A percentile compares a stretch with the other conserved stretches of the same genome.
These are phyloP conservation scores for Zoysia pacifica DNA, from an alignment of 176 grass and related monocot species.

Conservation along the genomic window DNA sequence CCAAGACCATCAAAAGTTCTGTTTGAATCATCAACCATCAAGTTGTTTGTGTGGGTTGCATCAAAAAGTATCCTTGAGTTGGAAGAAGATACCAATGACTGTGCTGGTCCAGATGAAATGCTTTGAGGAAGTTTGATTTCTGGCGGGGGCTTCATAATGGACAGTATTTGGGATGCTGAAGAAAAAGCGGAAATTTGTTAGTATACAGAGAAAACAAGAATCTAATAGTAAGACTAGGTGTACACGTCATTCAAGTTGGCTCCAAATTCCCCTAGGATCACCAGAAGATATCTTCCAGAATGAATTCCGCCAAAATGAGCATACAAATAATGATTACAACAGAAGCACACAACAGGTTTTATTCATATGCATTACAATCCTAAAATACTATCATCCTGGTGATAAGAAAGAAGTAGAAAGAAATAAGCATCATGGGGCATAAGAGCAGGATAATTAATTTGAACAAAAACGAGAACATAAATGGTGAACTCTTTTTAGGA, in stretches of 20 bases:
- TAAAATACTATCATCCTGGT: background rate
- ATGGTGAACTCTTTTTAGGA: background rate
- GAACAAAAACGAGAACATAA: background rate
- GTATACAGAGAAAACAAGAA: constrained; percentile 10
- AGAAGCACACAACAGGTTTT: background rate
- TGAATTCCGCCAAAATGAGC: background rate
- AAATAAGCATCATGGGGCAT: constrained; percentile 12
- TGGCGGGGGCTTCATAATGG: constrained; percentile 51
- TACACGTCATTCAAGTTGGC: constrained; percentile 11
- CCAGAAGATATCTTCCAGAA: constrained; percentile 2
- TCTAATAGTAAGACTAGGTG: constrained; percentile 19
- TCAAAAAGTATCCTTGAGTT: constrained; percentile 15
- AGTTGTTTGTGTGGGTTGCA: constrained; percentile 4
- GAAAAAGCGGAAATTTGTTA: constrained; percentile 24
- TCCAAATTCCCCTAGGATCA: constrained; percentile 21
- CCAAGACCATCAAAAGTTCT: background rate
- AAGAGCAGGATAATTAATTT: background rate
- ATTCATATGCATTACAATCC: background rate
- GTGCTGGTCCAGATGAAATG: background rate
- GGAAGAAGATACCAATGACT: constrained; percentile 36
- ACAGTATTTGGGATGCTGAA: constrained; percentile 61
- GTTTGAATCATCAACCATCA: constrained; percentile 15
- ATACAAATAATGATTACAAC: constrained; percentile 1
- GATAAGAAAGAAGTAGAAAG: background rate
- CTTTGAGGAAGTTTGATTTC: constrained; percentile 4